A percentile compares a stretch with the other conserved stretches of the same genome.
Evolutionary conservation across 2,329 filamentous ascomycete species (phyloP).

Genomic region (Aspergillus fumigatiaffinis): DNA sequence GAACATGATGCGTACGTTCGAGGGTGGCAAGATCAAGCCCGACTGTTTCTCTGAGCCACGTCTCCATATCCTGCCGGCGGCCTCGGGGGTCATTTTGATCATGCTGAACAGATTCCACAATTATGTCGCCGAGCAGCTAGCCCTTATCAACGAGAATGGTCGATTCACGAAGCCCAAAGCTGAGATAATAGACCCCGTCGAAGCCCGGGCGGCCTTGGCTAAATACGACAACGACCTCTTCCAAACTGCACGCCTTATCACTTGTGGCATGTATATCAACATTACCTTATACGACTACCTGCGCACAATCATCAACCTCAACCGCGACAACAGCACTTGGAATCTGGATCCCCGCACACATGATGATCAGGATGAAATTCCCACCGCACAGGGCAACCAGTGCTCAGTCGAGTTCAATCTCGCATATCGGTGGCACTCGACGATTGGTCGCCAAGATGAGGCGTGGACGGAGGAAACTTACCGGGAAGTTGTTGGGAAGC

Average conservation of each 20-base stretch:
- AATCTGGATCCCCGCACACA: conserved; percentile 72
- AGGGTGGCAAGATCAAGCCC: conserved; percentile 67
- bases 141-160: conserved; percentile 78
- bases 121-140: conserved; percentile 72
- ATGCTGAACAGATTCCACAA: conserved; percentile 82
- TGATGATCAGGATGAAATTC: conserved; percentile 50
- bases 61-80: conserved; percentile 66
- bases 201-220: conserved; percentile 52
- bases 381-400: conserved; percentile 69
- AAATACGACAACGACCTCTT: conserved; percentile 76
- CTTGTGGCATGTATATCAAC: conserved; percentile 72
- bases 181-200: conserved; percentile 46
- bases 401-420: conserved; percentile 88
- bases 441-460: conserved; percentile 71
- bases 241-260: conserved; percentile 70
- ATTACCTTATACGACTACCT: conserved; percentile 76
- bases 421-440: conserved; percentile 82
- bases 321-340: conserved; percentile 71
- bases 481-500: conserved; percentile 57
- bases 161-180: conserved; percentile 66
- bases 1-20: conserved; percentile 56
- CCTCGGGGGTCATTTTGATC: conserved; percentile 66
- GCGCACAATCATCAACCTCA: conserved; percentile 70
- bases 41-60: conserved; percentile 70
- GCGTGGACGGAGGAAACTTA: conserved; percentile 74